Evolutionary conservation across 805 yeast genomes (phyloP).

Genomic region (Suhomyces xylopsoci): DNA sequence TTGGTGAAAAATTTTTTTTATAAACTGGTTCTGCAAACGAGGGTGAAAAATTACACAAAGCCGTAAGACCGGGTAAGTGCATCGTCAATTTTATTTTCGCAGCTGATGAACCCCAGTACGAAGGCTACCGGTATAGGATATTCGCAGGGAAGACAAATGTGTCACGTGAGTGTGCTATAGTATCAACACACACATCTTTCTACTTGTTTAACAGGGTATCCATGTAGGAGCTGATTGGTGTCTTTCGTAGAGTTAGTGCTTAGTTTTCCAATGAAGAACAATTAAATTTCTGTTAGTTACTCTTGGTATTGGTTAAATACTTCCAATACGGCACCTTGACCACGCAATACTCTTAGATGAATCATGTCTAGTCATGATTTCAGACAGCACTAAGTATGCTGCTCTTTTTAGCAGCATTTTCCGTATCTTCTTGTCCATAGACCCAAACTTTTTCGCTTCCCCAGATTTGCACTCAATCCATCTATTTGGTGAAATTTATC

Average conservation of each 20-base stretch:
- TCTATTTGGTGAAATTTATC: background rate
- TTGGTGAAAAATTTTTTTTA: slow-evolving; percentile 4
- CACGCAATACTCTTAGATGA: background rate
- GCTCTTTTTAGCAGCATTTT: background rate
- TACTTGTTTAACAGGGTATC: background rate
- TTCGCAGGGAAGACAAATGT: background rate
- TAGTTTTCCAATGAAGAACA: too few relatives aligned
- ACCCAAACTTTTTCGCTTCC: background rate
- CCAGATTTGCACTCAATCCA: background rate
- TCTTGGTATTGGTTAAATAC: too few relatives aligned
- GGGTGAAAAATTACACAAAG: background rate
- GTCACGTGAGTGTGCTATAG: background rate
- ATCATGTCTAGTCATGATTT: background rate
- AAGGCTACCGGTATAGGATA: background rate
- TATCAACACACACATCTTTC: background rate
- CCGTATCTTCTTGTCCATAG: background rate
- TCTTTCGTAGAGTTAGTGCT: background rate
- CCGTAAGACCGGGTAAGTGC: slow-evolving; percentile 2
- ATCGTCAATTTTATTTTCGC: background rate
- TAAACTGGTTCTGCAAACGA: background rate
- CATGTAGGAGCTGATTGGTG: background rate
- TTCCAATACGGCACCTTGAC: too few relatives aligned
- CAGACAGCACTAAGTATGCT: background rate
- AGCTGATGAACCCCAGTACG: background rate
- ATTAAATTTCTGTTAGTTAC: too few relatives aligned